Conservation (phyloP, 2,329 filamentous ascomycete genomes). For the Simplicillium aogashimaense region DNA sequence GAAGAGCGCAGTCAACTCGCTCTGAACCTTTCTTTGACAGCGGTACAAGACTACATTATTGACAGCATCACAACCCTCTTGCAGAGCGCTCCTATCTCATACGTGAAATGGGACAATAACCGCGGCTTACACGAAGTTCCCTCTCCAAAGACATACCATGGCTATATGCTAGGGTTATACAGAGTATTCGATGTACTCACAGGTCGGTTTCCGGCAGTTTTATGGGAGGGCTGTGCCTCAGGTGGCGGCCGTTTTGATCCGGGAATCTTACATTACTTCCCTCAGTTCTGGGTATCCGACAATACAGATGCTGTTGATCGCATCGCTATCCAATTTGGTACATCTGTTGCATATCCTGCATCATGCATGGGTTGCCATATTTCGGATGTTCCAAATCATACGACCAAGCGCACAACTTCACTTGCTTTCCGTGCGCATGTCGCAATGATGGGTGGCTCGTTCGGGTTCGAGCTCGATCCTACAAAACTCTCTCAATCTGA, state of each 20-base stretch:
- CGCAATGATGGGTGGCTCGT: constrained; percentile 59
- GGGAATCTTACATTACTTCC: constrained; percentile 53
- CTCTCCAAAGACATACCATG: constrained; percentile 40
- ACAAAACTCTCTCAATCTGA: constrained; percentile 38
- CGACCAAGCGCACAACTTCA: constrained; percentile 43
- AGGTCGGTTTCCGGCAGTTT: constrained; percentile 45
- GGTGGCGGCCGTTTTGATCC: constrained; percentile 56
- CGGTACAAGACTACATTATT: constrained; percentile 55
- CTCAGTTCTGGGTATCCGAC: constrained; percentile 56
- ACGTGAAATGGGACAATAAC: constrained; percentile 62
- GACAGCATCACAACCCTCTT: constrained; percentile 42
- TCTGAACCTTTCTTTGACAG: constrained; percentile 47
- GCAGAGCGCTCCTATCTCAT: constrained; percentile 41
- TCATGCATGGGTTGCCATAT: constrained; percentile 57
- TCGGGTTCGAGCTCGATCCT: constrained; percentile 54
- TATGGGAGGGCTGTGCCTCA: constrained; percentile 57
- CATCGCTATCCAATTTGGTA: constrained; percentile 55
- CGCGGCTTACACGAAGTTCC: constrained; percentile 51
- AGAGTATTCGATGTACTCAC: constrained; percentile 50
- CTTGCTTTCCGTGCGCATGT: constrained; percentile 54
- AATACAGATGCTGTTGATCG: constrained; percentile 53
- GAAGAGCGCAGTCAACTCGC: constrained; percentile 49
- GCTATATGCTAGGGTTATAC: constrained; percentile 55
- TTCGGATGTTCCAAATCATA: constrained; percentile 48
- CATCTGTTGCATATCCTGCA: constrained; percentile 50